Conservation (phyloP, 106 monocot species). For the Dendrobium catenatum region DNA sequence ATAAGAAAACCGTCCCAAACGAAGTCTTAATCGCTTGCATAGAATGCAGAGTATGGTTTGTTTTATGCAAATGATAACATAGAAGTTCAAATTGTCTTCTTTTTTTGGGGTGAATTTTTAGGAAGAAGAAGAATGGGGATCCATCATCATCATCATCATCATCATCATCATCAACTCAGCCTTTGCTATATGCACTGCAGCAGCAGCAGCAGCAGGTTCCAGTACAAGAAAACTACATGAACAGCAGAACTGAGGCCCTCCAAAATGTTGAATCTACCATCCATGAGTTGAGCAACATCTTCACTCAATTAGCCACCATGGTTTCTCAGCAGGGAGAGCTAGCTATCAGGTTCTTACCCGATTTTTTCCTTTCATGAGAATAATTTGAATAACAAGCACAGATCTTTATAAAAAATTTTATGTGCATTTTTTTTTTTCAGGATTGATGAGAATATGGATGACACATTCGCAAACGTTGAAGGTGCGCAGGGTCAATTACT, state of each 20-base stretch:
- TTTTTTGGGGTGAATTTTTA: conserved; percentile 1
- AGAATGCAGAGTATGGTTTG: too few species aligned
- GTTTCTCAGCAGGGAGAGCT: conserved; percentile 74
- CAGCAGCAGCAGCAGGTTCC: conserved; percentile 36
- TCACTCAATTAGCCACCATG: conserved; percentile 79
- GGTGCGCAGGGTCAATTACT: conserved; percentile 86
- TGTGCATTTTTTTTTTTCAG: conserved; percentile 16
- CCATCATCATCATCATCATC: conserved; percentile 45
- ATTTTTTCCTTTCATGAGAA: too few species aligned
- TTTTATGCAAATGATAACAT: too few species aligned
- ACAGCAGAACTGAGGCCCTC: conserved; percentile 63
- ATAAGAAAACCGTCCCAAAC: too few species aligned
- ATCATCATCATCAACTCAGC: conserved; percentile 33
- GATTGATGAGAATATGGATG: conserved; percentile 99
- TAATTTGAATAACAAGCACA: too few species aligned
- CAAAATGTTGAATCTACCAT: conserved; percentile 82
- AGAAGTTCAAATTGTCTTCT: background rate
- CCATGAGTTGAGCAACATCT: conserved; percentile 64
- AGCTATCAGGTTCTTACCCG: conserved; percentile 45
- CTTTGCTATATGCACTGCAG: conserved; percentile 21
- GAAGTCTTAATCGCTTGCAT: too few species aligned
- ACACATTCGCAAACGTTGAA: conserved; percentile 84
- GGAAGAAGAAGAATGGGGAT: conserved; percentile 53
- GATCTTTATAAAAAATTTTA: too few species aligned
- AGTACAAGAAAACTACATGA: conserved; percentile 51